Percentiles rank a stretch among this genome's conserved stretches.
Conservation (phyloP, 2,329 filamentous ascomycete species). For the Sclerotinia nivalis region DNA sequence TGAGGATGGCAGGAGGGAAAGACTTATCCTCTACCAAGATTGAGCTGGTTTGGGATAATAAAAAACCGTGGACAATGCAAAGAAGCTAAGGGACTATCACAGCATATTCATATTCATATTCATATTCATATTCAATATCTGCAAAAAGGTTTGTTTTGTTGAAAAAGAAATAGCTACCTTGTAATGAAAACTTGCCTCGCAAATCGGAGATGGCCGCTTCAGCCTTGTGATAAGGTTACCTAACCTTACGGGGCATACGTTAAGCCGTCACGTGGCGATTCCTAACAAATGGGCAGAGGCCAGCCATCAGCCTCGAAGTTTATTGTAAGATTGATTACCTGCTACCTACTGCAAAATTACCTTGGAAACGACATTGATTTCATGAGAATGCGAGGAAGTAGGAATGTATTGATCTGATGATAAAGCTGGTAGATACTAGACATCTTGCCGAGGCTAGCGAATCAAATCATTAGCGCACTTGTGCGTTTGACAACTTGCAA, state of each 20-base stretch:
- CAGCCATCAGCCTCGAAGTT: neutral
- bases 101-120: neutral
- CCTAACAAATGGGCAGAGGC: no score
- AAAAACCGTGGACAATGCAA: neutral
- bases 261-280: no score
- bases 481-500: conserved; percentile 18
- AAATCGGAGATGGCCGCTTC: conserved; percentile 33
- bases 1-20: neutral
- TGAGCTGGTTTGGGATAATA: neutral
- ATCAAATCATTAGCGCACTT: conserved; percentile 36
- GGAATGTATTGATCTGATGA: neutral
- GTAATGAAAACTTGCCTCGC: conserved; percentile 19
- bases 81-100: neutral
- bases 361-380: neutral
- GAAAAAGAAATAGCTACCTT: neutral
- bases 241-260: neutral
- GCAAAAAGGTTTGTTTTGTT: no score
- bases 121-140: neutral
- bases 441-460: conserved; percentile 10
- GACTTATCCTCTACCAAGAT: neutral
- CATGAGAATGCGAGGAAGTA: neutral
- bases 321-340: no score
- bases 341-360: no score
- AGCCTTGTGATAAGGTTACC: conserved; percentile 23
- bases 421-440: neutral